Evolutionary conservation across 2,329 filamentous ascomycete species (phyloP).

Genomic region (Xylariales sp.): DNA sequence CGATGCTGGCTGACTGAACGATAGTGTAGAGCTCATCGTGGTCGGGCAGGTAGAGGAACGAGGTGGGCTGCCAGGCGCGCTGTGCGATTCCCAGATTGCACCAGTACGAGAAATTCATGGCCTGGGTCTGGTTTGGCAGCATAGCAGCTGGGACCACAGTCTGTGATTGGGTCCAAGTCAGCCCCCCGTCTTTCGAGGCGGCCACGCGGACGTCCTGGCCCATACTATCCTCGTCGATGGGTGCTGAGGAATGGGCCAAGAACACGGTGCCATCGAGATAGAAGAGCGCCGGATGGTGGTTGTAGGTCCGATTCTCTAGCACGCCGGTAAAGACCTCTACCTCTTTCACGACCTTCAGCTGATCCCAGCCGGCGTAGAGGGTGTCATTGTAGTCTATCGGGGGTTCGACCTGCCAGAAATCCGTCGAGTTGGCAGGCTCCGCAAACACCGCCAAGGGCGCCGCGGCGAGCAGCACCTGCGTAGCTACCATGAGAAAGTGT

Average conservation of each 20-base stretch:
- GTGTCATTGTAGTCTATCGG: slow-evolving; percentile 17
- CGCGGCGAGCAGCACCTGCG: too few relatives aligned
- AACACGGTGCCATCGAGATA: slow-evolving; percentile 12
- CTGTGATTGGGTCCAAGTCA: slow-evolving; percentile 12
- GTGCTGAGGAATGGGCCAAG: slow-evolving; percentile 16
- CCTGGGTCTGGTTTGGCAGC: slow-evolving; percentile 18
- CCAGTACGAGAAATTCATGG: slow-evolving; percentile 17
- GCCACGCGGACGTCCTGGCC: slow-evolving; percentile 19
- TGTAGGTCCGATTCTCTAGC: slow-evolving; percentile 15
- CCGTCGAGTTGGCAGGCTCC: slow-evolving; percentile 1
- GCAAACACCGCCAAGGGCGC: too few relatives aligned
- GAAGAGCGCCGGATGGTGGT: slow-evolving; percentile 19
- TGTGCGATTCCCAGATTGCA: slow-evolving; percentile 16
- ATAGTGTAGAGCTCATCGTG: too few relatives aligned
- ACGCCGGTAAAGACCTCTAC: slow-evolving; percentile 17
- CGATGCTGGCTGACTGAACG: too few relatives aligned
- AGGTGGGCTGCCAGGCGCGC: too few relatives aligned
- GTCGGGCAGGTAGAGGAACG: too few relatives aligned
- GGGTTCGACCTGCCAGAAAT: slow-evolving; percentile 14
- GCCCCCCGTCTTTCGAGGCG: slow-evolving; percentile 13
- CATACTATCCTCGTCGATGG: slow-evolving; percentile 21
- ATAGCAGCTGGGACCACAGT: slow-evolving; percentile 16
- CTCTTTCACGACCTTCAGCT: slow-evolving; percentile 14
- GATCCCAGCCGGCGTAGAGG: slow-evolving; percentile 19
- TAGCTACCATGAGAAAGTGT: too few relatives aligned